Conservation (phyloP, 139 green algal species). For the Pseudopediastrum boryanum region DNA sequence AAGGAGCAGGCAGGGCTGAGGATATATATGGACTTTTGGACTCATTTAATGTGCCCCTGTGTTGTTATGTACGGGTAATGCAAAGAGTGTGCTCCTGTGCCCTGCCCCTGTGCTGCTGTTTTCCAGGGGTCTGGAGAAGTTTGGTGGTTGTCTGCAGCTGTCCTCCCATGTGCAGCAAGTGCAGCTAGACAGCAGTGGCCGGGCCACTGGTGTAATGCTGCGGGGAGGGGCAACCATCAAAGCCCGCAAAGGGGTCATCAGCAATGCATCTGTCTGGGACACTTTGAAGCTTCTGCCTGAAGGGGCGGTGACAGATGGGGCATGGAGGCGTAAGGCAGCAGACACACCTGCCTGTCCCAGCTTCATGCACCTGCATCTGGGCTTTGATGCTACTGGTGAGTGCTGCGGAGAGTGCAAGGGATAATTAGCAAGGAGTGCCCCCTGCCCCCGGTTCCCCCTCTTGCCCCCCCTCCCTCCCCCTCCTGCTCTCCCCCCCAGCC, state of each 20-base stretch:
- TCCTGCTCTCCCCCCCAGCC: no score
- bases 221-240: constrained; percentile 51
- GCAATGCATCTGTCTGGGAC: constrained; percentile 89
- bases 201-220: constrained; percentile 63
- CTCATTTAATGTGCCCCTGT: no score
- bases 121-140: constrained; percentile 82
- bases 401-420: no score
- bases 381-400: constrained; percentile 79
- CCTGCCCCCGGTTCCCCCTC: no score
- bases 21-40: no score
- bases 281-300: constrained; percentile 81
- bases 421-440: no score
- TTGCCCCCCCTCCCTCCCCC: no score
- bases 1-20: no score
- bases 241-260: constrained; percentile 67
- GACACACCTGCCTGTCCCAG: constrained; percentile 73
- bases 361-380: constrained; percentile 99
- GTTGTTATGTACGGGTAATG: no score
- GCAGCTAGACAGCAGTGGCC: constrained; percentile 57
- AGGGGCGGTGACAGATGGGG: constrained; percentile 46
- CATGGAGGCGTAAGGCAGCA: constrained; percentile 41
- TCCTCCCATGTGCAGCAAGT: constrained; percentile 86
- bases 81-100: no score
- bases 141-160: constrained; percentile 81
- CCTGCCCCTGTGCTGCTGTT: no score